Percentiles rank a stretch among this genome's conserved stretches.
Conservation (phyloP, 352 stramenopile species). For the Globisporangium ultimum region DNA sequence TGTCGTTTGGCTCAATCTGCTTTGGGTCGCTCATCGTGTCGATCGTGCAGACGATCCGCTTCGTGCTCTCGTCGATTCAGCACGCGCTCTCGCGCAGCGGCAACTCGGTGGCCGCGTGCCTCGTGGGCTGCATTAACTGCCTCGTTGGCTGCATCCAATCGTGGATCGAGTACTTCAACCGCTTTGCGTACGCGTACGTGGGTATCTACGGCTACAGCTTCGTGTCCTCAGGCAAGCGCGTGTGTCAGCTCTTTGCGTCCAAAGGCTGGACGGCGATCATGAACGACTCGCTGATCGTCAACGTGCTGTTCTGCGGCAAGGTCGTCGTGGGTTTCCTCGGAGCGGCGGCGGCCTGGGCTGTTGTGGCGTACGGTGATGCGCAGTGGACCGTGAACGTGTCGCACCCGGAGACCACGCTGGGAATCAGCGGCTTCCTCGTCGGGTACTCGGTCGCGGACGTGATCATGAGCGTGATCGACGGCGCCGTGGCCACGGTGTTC, state of each 20-base stretch:
- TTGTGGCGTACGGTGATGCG: conserved; percentile 31
- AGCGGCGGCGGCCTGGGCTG: conserved; percentile 31
- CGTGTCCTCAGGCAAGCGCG: conserved; percentile 36
- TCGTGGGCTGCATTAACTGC: conserved; percentile 46
- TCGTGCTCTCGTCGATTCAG: conserved; percentile 38
- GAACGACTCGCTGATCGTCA: conserved; percentile 69
- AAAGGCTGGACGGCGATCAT: conserved; percentile 62
- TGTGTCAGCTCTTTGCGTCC: conserved; percentile 51
- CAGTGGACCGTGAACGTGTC: conserved; percentile 44
- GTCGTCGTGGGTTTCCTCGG: conserved; percentile 59
- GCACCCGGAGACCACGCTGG: conserved; percentile 41
- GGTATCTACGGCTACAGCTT: conserved; percentile 73
- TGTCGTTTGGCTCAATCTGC: conserved; percentile 87
- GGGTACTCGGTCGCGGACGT: conserved; percentile 49
- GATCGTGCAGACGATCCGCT: conserved; percentile 62
- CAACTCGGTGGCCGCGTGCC: conserved; percentile 50
- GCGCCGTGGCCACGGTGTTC: conserved; percentile 52
- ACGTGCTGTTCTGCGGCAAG: conserved; percentile 55
- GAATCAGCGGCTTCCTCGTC: conserved; percentile 42
- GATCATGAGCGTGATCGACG: conserved; percentile 48
- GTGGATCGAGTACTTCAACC: conserved; percentile 76
- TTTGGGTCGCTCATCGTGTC: conserved; percentile 74
- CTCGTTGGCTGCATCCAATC: conserved; percentile 55
- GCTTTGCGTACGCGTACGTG: conserved; percentile 73
- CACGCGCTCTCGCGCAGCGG: conserved; percentile 34